Evolutionary conservation across 495 filamentous ascomycete species (phyloP).

Genomic region (Penicillium pulvis): DNA sequence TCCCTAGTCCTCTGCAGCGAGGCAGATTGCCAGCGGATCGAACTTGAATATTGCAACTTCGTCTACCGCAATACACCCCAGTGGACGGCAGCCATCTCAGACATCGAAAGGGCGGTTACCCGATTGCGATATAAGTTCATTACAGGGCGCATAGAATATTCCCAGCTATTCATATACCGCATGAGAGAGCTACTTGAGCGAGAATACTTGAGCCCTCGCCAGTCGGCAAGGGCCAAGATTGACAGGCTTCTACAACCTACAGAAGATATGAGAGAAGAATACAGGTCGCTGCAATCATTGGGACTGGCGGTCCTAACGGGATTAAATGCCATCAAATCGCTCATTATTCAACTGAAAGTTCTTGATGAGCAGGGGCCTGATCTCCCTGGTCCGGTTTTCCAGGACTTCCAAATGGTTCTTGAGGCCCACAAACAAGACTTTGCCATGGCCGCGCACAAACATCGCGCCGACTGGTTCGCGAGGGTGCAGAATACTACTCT

Average conservation of each 20-base stretch:
- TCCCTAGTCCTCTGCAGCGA: slow-evolving; percentile 5
- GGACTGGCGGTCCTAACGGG: not conserved
- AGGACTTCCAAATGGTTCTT: not conserved
- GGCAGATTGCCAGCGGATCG: slow-evolving; percentile 1
- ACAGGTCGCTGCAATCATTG: slow-evolving; percentile 8
- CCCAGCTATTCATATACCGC: not conserved
- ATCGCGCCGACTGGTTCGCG: not conserved
- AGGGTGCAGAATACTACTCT: not conserved
- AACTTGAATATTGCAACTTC: slow-evolving; percentile 23
- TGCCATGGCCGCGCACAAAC: not conserved
- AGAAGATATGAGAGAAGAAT: not conserved
- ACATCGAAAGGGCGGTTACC: not conserved
- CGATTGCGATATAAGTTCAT: not conserved
- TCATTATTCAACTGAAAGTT: not conserved
- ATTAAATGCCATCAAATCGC: not conserved
- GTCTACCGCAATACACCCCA: slow-evolving; percentile 9
- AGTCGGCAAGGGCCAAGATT: slow-evolving; percentile 23
- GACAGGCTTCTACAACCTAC: slow-evolving; percentile 9
- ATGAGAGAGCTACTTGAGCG: slow-evolving; percentile 6
- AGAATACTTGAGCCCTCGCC: slow-evolving; percentile 22
- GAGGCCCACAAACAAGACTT: not conserved
- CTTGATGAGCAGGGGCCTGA: not conserved
- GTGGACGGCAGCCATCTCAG: slow-evolving; percentile 3
- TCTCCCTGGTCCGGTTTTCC: not conserved
- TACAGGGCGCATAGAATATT: not conserved